Base-by-base conservation (phyloP, 768 basidiomycete genomes). In the Leucosporidium creatinivorum region DNA sequence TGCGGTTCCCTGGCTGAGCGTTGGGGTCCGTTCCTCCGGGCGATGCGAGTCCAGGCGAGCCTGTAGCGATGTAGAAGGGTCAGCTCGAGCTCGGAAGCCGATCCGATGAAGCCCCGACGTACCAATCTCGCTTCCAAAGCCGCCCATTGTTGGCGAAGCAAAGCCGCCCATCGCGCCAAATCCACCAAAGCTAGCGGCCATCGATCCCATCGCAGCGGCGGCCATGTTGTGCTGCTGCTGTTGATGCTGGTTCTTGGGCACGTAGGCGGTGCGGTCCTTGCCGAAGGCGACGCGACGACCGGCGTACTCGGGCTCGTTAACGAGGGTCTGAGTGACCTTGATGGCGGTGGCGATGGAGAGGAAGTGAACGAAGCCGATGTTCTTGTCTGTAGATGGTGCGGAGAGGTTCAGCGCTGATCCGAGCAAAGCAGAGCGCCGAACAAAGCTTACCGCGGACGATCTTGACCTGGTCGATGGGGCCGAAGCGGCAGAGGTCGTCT, bases 341-440 rank as follows among this genome's bases (percentile, higher is more conserved):
- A 89, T 93, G 21, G 96, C 96, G 51, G 90, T 85, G 26, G 89
- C 84, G 77, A 99, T 96, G 78, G 89, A 91, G 76, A 99, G 81
- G 82, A 98, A 98, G 79, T 99, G 96, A 25, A 99, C 93, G 77
- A 99, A 99, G 3, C 93, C 96, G 66, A 98, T 98, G 76, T 96
- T 96, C 84, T 97, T 97, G 81, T 99, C 96, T 65, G 50, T 26
- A 13, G 15, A 33, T 49, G 26, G 15, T 9, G n/a, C 30, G n/a
- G 26, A 36, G 12, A 50, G 33, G 33, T 23, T 36, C 10, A 28
- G 36, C 7, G n/a, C 8, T 51, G 4, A 19, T 12, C 7, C 12
- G 58, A 15, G 39, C 2, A n/a, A 36, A 4, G 17, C 17, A 2
- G 21, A 51, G 57, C 28, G 17, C 25, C 18, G 25, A 4, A 54